Percentiles rank a stretch among this genome's conserved stretches.
Conservation (phyloP, 768 basidiomycete species). For the Cantharellus anzutake region DNA sequence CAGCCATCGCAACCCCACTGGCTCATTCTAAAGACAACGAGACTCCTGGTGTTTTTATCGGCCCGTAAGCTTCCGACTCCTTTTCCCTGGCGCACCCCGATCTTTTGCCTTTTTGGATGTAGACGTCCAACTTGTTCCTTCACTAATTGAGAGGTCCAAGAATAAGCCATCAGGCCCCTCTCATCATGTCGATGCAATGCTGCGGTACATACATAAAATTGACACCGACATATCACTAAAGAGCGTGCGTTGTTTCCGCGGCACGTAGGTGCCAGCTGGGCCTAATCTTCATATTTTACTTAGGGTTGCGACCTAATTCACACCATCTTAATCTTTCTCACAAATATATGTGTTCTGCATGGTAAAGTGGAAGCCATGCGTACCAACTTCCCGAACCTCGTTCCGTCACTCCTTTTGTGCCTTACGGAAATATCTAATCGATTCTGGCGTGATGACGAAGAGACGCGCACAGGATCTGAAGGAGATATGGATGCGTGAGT, state of each 20-base stretch:
- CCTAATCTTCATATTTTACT: no score
- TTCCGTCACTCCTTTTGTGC: neutral
- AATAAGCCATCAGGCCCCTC: no score
- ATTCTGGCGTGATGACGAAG: neutral
- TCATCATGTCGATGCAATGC: no score
- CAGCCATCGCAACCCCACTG: neutral
- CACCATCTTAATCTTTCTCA: neutral
- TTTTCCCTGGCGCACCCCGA: neutral
- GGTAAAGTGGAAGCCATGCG: neutral
- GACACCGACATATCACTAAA: no score
- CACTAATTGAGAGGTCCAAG: no score
- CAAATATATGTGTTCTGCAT: neutral
- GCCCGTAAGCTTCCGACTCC: neutral
- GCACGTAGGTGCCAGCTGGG: no score
- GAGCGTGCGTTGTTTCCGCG: no score
- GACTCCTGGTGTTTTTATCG: neutral
- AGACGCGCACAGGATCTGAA: neutral
- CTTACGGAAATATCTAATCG: neutral
- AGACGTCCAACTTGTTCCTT: no score
- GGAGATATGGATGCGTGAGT: neutral
- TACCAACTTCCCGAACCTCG: neutral
- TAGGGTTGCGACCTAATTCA: neutral
- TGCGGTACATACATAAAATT: no score
- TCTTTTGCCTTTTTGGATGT: no score
- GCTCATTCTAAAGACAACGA: neutral